phyloP scores from a whole-genome alignment of 31 red algal genomes.

The Asparagopsis taxiformis region DNA sequence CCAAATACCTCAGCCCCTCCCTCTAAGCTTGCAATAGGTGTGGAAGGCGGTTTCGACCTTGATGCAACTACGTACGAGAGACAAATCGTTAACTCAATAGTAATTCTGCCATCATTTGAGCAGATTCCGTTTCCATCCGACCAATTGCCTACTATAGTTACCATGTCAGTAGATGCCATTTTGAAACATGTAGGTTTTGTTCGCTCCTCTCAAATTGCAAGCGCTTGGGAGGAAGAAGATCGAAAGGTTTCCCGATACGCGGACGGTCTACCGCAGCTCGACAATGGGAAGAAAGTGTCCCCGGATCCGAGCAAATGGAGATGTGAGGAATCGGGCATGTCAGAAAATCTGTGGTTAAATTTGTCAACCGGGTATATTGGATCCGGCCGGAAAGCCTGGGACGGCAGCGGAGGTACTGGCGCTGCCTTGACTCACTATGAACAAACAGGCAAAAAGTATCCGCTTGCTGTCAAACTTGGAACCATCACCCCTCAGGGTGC shows the following conservation, averaged over 20 bases:
- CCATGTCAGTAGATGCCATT: slow-evolving; percentile 38
- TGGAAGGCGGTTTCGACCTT: slow-evolving; percentile 68
- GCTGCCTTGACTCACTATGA: slow-evolving; percentile 80
- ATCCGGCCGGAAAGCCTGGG: slow-evolving; percentile 79
- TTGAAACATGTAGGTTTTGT: slow-evolving; percentile 22
- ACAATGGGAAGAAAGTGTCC: slow-evolving; percentile 62
- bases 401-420: slow-evolving; percentile 81
- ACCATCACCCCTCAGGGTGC: slow-evolving; percentile 90
- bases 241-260: slow-evolving; percentile 80
- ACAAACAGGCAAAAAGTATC: slow-evolving; percentile 75
- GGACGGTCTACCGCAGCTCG: slow-evolving; percentile 52
- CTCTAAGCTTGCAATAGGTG: slow-evolving; percentile 77
- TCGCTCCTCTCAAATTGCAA: slow-evolving; percentile 25
- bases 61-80: slow-evolving; percentile 18
- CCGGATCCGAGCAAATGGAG: slow-evolving; percentile 74
- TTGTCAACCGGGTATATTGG: slow-evolving; percentile 87
- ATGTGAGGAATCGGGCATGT: slow-evolving; percentile 79
- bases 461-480: slow-evolving; percentile 92
- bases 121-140: slow-evolving; percentile 34
- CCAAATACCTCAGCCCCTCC: slow-evolving; percentile 1
- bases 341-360: slow-evolving; percentile 94
- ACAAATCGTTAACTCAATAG: slow-evolving; percentile 36
- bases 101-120: slow-evolving; percentile 24
- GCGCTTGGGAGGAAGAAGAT: slow-evolving; percentile 80
- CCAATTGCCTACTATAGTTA: slow-evolving; percentile 34